These are phyloP conservation scores for Pleurozium schreberi DNA, from an alignment of 225 moss, liverwort and hornwort species.

Conservation along the genomic window DNA sequence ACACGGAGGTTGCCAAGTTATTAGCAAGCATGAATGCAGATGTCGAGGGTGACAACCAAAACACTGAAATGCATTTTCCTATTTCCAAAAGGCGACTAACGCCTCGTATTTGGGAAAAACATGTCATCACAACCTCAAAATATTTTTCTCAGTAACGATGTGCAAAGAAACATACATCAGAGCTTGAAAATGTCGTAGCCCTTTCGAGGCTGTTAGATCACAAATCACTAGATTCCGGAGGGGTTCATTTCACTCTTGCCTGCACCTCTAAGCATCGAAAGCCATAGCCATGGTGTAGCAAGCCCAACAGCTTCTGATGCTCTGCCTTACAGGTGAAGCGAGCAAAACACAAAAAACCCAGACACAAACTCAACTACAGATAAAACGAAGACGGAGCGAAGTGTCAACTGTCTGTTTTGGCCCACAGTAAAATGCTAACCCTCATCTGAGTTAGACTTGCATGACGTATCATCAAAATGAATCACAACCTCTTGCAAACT, in stretches of 20 bases:
- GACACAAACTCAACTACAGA: neutral
- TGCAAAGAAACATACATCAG: neutral
- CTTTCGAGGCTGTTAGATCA: slow-evolving; percentile 50
- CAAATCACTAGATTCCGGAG: slow-evolving; percentile 31
- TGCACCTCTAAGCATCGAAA: slow-evolving; percentile 40
- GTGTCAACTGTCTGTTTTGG: slow-evolving; percentile 19
- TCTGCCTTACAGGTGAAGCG: slow-evolving; percentile 49
- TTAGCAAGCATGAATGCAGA: too few species aligned
- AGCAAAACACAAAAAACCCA: neutral
- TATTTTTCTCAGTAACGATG: too few species aligned
- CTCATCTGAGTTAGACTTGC: slow-evolving; percentile 37
- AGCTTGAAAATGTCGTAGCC: slow-evolving; percentile 1
- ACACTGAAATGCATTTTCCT: neutral
- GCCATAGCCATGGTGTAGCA: slow-evolving; percentile 48
- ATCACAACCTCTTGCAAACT: neutral
- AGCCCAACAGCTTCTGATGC: slow-evolving; percentile 38
- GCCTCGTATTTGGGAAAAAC: slow-evolving; percentile 33
- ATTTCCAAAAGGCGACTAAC: neutral
- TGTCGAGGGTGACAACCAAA: too few species aligned
- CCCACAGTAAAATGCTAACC: slow-evolving; percentile 18
- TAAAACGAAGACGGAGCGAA: neutral
- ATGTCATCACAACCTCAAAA: neutral
- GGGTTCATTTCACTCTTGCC: slow-evolving; percentile 6
- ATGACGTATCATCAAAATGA: slow-evolving; percentile 3
- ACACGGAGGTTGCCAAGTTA: neutral